These are phyloP conservation scores for Salicornia ramosissima DNA, from an alignment of 148 eudicot genomes.

Conservation along the genomic window DNA sequence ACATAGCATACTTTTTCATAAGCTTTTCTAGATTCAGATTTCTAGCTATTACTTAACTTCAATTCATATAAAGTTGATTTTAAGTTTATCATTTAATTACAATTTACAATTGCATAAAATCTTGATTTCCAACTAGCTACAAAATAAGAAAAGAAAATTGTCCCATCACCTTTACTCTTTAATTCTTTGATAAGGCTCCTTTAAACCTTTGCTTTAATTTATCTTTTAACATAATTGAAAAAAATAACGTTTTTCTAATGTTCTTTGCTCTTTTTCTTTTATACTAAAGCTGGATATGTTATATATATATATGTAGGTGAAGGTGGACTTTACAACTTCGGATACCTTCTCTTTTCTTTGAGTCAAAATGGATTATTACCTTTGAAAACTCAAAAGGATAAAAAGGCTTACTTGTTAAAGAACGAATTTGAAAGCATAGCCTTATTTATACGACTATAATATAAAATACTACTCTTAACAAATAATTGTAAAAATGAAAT, in stretches of 20 bases:
- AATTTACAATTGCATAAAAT: no score
- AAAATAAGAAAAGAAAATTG: conserved; percentile 6
- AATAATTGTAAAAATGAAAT: not conserved
- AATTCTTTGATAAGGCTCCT: conserved; percentile 25
- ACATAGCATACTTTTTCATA: no score
- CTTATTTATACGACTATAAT: conserved; percentile 3
- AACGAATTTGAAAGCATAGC: not conserved
- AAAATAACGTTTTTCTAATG: conserved; percentile 17
- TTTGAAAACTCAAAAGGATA: conserved; percentile 23
- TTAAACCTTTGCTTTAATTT: conserved; percentile 27
- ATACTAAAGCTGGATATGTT: conserved; percentile 14
- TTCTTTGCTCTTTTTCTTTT: conserved; percentile 27
- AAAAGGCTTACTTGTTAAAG: conserved; percentile 17
- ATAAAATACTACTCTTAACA: no score
- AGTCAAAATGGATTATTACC: conserved; percentile 34
- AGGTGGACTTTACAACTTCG: conserved; percentile 31
- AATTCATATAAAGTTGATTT: no score
- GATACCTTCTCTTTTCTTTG: conserved; percentile 22
- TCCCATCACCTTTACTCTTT: conserved; percentile 9
- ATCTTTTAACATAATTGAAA: conserved; percentile 22
- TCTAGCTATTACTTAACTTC: no score
- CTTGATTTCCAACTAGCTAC: conserved; percentile 14
- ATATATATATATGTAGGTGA: conserved; percentile 12
- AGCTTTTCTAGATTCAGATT: no score
- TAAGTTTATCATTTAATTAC: no score